These are phyloP conservation scores for Candida albicans DNA, from an alignment of 1,139 yeast species.

Conservation along the genomic window DNA sequence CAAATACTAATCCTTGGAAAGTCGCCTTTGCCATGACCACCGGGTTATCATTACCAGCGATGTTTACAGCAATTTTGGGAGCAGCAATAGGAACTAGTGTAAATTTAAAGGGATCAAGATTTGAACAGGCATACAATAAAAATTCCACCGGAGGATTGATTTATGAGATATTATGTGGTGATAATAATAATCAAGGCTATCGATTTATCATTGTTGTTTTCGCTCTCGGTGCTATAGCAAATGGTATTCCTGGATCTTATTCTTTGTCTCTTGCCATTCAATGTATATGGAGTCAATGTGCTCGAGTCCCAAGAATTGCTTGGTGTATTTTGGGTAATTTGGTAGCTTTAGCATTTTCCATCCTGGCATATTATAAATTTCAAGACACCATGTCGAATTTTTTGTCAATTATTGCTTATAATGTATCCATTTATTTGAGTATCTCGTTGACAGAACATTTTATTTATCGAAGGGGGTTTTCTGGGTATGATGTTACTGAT, in stretches of 20 bases:
- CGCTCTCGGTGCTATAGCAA: conserved; percentile 29
- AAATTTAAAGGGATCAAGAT: conserved; percentile 17
- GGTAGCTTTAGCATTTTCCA: conserved; percentile 29
- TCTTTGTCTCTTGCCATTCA: conserved; percentile 30
- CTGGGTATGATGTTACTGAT: conserved; percentile 24
- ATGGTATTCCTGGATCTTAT: conserved; percentile 32
- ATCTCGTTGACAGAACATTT: conserved; percentile 29
- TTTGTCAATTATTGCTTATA: conserved; percentile 30
- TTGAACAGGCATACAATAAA: conserved; percentile 19
- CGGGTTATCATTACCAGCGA: conserved; percentile 29
- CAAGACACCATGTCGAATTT: conserved; percentile 30
- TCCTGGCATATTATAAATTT: conserved; percentile 34
- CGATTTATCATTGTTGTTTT: conserved; percentile 31
- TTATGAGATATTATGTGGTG: conserved; percentile 27
- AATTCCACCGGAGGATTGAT: conserved; percentile 33
- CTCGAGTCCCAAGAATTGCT: conserved; percentile 28
- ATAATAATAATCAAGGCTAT: conserved; percentile 32
- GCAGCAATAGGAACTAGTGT: conserved; percentile 28
- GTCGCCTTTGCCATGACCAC: conserved; percentile 25
- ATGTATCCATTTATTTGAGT: conserved; percentile 31
- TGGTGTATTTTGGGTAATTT: conserved; percentile 33
- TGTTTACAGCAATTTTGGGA: conserved; percentile 29
- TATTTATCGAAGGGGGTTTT: conserved; percentile 25
- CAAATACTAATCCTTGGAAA: conserved; percentile 25
- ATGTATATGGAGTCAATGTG: conserved; percentile 29